Conservation (phyloP, 1,284 basidiomycete genomes). For the Cerrena zonata region DNA sequence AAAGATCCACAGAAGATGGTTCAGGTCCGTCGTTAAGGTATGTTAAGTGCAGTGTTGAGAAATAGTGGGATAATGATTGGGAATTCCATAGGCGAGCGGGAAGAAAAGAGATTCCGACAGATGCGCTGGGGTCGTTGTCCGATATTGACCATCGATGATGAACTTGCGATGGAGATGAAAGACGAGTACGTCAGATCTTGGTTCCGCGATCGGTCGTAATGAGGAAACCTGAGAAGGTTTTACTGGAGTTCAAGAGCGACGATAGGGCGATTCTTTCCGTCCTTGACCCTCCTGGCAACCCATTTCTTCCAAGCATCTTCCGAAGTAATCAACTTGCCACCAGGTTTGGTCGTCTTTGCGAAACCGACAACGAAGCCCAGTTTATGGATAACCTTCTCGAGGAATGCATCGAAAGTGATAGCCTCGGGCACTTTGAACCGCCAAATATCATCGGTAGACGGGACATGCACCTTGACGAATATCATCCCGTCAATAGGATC, state of each 20-base stretch:
- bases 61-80: too few species aligned
- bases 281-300: constrained; percentile 20
- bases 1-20: too few species aligned
- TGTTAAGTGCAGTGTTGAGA: too few species aligned
- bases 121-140: too few species aligned
- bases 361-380: constrained; percentile 32
- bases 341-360: constrained; percentile 10
- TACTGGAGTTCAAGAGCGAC: neutral
- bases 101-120: too few species aligned
- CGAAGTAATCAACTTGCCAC: constrained; percentile 14
- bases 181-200: too few species aligned
- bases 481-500: constrained; percentile 31
- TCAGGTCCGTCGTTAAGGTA: too few species aligned
- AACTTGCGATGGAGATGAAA: too few species aligned
- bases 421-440: constrained; percentile 31
- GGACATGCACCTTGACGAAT: constrained; percentile 37
- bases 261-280: constrained; percentile 19
- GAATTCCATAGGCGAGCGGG: too few species aligned
- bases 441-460: constrained; percentile 37
- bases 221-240: neutral
- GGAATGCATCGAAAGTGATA: constrained; percentile 27
- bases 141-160: too few species aligned
- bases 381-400: constrained; percentile 29
- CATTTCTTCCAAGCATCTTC: constrained; percentile 22
- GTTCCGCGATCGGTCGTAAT: neutral